These are phyloP conservation scores for Dujonia santamariae DNA, from an alignment of 1,139 yeast genomes.

Conservation along the genomic window DNA sequence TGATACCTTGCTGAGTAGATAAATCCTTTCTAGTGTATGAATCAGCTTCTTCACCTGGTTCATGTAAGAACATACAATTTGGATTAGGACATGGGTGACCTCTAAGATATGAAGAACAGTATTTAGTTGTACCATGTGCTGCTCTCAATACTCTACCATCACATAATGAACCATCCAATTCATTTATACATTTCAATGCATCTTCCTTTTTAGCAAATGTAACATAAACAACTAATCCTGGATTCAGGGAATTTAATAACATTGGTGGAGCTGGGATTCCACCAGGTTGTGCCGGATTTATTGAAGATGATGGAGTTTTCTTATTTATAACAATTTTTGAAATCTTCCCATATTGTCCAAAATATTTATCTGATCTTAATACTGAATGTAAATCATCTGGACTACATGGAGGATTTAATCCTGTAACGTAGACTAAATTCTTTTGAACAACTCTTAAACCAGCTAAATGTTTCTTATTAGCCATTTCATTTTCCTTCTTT, in stretches of 20 bases:
- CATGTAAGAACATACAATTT: slow-evolving; percentile 97
- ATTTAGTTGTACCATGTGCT: slow-evolving; percentile 98
- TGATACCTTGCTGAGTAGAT: slow-evolving; percentile 73
- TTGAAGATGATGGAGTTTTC: slow-evolving; percentile 49
- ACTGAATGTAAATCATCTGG: slow-evolving; percentile 87
- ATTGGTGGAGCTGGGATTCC: slow-evolving; percentile 1
- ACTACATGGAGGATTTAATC: slow-evolving; percentile 85
- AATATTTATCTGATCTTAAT: slow-evolving; percentile 85
- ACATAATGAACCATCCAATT: slow-evolving; percentile 90
- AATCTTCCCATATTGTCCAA: slow-evolving; percentile 97
- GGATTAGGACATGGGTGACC: slow-evolving; percentile 98
- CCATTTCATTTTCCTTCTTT: slow-evolving; percentile 85
- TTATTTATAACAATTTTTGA: slow-evolving; percentile 91
- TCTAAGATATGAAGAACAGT: slow-evolving; percentile 90
- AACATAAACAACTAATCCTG: slow-evolving; percentile 93
- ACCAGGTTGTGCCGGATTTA: slow-evolving; percentile 17
- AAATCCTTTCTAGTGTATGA: slow-evolving; percentile 91
- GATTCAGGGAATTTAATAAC: slow-evolving; percentile 24
- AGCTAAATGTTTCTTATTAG: slow-evolving; percentile 87
- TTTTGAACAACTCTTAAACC: slow-evolving; percentile 98
- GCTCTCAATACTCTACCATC: slow-evolving; percentile 88
- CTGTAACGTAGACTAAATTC: slow-evolving; percentile 94
- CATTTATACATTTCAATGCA: slow-evolving; percentile 88
- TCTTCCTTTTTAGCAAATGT: slow-evolving; percentile 92
- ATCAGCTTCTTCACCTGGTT: slow-evolving; percentile 99